Conservation (phyloP, 2,329 filamentous ascomycete genomes). For the Hansfordia pulvinata region DNA sequence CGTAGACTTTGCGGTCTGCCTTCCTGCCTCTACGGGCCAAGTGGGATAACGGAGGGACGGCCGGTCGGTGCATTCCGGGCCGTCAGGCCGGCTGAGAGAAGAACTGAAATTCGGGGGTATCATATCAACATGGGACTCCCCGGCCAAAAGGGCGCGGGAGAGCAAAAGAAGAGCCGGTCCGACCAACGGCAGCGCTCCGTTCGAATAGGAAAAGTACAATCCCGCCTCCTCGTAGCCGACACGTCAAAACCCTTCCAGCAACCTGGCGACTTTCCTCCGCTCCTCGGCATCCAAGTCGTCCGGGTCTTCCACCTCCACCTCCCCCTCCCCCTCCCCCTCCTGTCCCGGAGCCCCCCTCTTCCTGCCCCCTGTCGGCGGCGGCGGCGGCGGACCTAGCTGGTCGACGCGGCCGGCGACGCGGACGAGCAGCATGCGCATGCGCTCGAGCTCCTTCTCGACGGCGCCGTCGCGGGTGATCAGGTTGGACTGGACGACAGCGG, state of each 20-base stretch:
- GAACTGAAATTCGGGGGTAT: no score
- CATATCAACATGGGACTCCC: no score
- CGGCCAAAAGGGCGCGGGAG: no score
- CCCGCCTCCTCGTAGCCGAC: no score
- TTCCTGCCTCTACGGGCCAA: no score
- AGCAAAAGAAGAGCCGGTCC: not conserved
- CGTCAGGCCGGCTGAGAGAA: no score
- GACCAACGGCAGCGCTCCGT: not conserved
- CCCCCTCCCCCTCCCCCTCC: slow-evolving; percentile 9
- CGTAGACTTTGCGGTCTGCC: no score
- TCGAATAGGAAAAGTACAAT: not conserved
- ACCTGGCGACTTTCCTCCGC: slow-evolving; percentile 24
- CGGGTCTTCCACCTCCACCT: slow-evolving; percentile 17
- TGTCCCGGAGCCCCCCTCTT: no score
- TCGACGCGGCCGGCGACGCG: slow-evolving; percentile 42
- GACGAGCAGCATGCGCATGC: slow-evolving; percentile 49
- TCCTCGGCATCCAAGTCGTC: slow-evolving; percentile 27
- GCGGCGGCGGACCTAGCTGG: no score
- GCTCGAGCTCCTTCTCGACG: slow-evolving; percentile 51
- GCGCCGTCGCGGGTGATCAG: slow-evolving; percentile 51
- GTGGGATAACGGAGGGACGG: no score
- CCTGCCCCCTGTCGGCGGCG: no score
- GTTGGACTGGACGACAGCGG: slow-evolving; percentile 46
- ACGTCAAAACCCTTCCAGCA: slow-evolving; percentile 21
- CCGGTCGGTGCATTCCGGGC: no score